These are phyloP conservation scores for Aspergillus sp. DNA, from an alignment of 2,329 filamentous ascomycete genomes.

Conservation along the genomic window DNA sequence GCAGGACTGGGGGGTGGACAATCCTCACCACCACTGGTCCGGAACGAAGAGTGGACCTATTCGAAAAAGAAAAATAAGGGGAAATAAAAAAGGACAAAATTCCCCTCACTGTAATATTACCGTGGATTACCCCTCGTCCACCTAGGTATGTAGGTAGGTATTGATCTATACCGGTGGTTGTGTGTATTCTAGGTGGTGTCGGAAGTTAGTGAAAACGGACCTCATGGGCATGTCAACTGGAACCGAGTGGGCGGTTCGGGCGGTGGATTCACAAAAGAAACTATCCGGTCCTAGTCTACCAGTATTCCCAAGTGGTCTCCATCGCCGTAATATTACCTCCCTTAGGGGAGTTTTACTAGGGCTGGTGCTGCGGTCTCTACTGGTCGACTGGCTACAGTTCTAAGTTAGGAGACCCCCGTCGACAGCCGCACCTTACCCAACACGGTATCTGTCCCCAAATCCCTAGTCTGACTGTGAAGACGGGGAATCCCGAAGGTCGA, in stretches of 20 bases:
- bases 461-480: background rate
- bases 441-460: background rate
- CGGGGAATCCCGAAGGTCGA: background rate
- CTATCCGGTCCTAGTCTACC: background rate
- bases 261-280: slow-evolving; percentile 6
- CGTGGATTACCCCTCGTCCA: background rate
- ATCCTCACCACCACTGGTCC: slow-evolving; percentile 25
- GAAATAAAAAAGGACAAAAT: too few species aligned
- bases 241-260: slow-evolving; percentile 14
- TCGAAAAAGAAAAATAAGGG: slow-evolving; percentile 4
- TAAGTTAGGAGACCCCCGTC: background rate
- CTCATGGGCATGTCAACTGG: background rate
- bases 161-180: too few species aligned
- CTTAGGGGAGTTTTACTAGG: background rate
- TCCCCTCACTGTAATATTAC: background rate
- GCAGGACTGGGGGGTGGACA: slow-evolving; percentile 22
- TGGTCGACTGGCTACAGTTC: background rate
- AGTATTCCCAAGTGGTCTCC: background rate
- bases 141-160: too few species aligned
- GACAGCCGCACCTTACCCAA: background rate
- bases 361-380: background rate
- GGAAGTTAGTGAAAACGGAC: too few species aligned
- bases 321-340: background rate
- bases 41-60: slow-evolving; percentile 2
- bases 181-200: too few species aligned